Evolutionary conservation across 768 basidiomycete species (phyloP), one percentile per base, ranked within the genome.

Genomic region (Butyriboletus loyo): DNA sequence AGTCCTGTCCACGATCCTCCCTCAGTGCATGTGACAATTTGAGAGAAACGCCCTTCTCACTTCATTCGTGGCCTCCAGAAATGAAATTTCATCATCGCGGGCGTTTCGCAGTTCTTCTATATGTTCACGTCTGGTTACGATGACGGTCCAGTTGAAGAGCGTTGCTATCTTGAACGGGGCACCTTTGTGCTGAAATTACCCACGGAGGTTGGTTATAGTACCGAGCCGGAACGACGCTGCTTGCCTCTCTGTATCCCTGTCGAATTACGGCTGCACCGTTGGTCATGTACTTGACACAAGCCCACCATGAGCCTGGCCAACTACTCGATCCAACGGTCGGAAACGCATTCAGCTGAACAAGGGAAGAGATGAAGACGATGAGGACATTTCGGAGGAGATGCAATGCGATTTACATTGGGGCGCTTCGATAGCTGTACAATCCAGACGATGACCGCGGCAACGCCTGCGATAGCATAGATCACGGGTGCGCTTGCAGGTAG

Each of bases 21-120:
- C n/a, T n/a, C n/a, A 44, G 24, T 14, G 3, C 2, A 5, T 7
- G 15, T 5, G 5, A 17, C n/a, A 19, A 7, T 5, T 2, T 22
- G 7, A n/a, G 14, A n/a, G 2, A 19, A 7, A 14, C 1, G 6
- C 1, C 1, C 9, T 11, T 32, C 38, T 36, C 44, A 79, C 79
- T 24, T 77, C 72, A n/a, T 50, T 58, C 4, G 53, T 42, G 0
- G 72, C 69, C 28, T 61, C 70, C 0, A 39, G 10, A 21, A 73
- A 58, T 9, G 74, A 76, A 30, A 80, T 50, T 6, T 59, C 56
- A 25, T 72, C 69, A 10, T 77, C 73, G 0, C 73, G 64, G 4
- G 73, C 71, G 36, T 65, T 74, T 17, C 66, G 61, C 19, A 77
- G 13, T 34, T 79, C 77, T 9, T 77, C 72, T 37, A 77, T 54